Evolutionary conservation across 805 yeast genomes (phyloP).

Genomic region (Lachancea kluyveri): DNA sequence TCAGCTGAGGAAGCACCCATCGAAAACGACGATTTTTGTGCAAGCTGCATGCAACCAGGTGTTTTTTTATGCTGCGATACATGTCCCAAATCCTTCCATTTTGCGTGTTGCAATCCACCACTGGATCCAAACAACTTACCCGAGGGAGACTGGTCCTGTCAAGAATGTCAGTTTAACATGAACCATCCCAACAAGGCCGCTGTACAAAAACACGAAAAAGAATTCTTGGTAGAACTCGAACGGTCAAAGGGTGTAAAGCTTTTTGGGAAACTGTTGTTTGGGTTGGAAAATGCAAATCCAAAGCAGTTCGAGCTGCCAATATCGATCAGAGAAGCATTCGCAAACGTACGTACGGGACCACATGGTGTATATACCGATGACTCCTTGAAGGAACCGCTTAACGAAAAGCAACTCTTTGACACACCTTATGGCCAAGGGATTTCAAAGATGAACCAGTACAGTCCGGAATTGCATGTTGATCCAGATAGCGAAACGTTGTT

Average conservation of each 20-base stretch:
- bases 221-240: slow-evolving; percentile 10
- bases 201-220: slow-evolving; percentile 19
- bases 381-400: slow-evolving; percentile 39
- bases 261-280: slow-evolving; percentile 53
- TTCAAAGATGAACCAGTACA: slow-evolving; percentile 32
- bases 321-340: slow-evolving; percentile 61
- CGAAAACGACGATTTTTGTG: slow-evolving; percentile 80
- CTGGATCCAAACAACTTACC: slow-evolving; percentile 68
- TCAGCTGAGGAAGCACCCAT: slow-evolving; percentile 25
- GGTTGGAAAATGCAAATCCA: slow-evolving; percentile 57
- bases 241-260: slow-evolving; percentile 24
- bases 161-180: slow-evolving; percentile 53
- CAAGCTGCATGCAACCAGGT: slow-evolving; percentile 88
- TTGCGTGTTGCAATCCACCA: slow-evolving; percentile 89
- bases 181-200: slow-evolving; percentile 26
- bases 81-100: slow-evolving; percentile 89
- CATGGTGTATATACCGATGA: slow-evolving; percentile 68
- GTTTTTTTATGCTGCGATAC: slow-evolving; percentile 88
- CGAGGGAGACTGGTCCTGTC: slow-evolving; percentile 86
- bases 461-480: slow-evolving; percentile 60
- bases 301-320: slow-evolving; percentile 61
- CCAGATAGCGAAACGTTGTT: slow-evolving; percentile 56
- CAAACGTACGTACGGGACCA: slow-evolving; percentile 60
- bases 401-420: slow-evolving; percentile 39
- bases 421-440: slow-evolving; percentile 36